Evolutionary conservation across 78 protist species (phyloP).

Genomic region (Dictyostelium capitatum): DNA sequence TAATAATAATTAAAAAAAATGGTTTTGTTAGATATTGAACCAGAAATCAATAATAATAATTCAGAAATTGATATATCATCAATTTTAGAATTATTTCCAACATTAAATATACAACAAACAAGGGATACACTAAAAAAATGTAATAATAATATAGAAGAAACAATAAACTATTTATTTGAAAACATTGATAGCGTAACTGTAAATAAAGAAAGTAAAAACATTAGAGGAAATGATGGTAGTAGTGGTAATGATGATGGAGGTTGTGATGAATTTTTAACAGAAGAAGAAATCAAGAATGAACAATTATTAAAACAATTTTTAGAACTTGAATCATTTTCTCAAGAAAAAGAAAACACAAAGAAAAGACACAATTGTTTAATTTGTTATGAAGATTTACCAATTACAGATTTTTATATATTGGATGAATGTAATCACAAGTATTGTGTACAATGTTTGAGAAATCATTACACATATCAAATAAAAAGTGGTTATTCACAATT

Average conservation of each 20-base stretch:
- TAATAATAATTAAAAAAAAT: neutral
- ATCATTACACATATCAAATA: constrained; percentile 13
- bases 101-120: neutral
- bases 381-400: constrained; percentile 40
- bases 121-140: neutral
- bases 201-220: no score
- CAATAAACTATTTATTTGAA: constrained; percentile 43
- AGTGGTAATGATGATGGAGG: neutral
- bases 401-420: constrained; percentile 49
- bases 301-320: constrained; percentile 37
- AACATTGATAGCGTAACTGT: neutral
- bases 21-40: no score
- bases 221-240: neutral
- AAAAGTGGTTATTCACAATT: constrained; percentile 13
- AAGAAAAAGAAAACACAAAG: neutral
- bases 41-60: no score
- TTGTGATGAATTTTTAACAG: neutral
- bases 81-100: constrained; percentile 46
- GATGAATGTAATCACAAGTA: constrained; percentile 76
- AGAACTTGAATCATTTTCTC: neutral
- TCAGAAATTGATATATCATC: constrained; percentile 14
- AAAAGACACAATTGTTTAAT: constrained; percentile 32
- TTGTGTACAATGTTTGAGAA: constrained; percentile 23
- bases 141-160: constrained; percentile 41
- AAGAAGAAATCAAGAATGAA: constrained; percentile 52